Base-by-base conservation (phyloP, 1,139 yeast genomes). In the Suhomyces panamericanus region DNA sequence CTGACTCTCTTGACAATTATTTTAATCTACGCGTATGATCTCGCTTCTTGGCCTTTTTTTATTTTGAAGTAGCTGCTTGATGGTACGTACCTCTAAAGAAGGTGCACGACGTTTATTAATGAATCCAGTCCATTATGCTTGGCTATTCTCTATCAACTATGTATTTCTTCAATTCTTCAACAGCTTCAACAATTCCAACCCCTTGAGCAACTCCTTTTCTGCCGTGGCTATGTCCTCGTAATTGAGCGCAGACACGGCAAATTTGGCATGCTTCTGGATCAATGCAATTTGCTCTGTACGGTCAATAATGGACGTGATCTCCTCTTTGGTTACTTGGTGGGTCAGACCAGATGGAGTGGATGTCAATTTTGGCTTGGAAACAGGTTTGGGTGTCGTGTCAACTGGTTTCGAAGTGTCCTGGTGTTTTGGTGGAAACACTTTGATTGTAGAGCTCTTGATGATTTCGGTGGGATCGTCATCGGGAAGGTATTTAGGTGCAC, bases 161-260 rank as follows among this genome's bases (percentile, higher is more conserved):
- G 7, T 10, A 8, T 8, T 16, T 10, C 32, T 10, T 31, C 17
- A 24, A 9, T 29, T 7, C 39, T 53, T 55, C 34, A 59, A 49
- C 11, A 41, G 33, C 33, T 54, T 47, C 45, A 81, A 56, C 39
- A 78, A 49, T 24, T 69, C 76, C 43, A 91, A 67, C 0, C 96
- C 96, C 24, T 71, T 61, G 33, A 69, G 66, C 35, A 93, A 71
- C 63, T 93, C 96, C n/a, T 67, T 68, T 40, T 85, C 80, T 0
- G 98, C 98, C 0, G 98, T 93, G 5, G 64, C 73, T 37, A 82
- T 70, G 57, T 93, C 99, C 52, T 93, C 98, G 62, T 90, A 93
- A 61, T 90, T 91, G 55, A 93, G 75, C 0, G 99, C 99, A 40
- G 96, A 87, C 9, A 91, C 85, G 3, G 97, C 98, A 63, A 84